Evolutionary conservation across 1,284 basidiomycete genomes (phyloP).

Genomic region (Pholiota adiposa): DNA sequence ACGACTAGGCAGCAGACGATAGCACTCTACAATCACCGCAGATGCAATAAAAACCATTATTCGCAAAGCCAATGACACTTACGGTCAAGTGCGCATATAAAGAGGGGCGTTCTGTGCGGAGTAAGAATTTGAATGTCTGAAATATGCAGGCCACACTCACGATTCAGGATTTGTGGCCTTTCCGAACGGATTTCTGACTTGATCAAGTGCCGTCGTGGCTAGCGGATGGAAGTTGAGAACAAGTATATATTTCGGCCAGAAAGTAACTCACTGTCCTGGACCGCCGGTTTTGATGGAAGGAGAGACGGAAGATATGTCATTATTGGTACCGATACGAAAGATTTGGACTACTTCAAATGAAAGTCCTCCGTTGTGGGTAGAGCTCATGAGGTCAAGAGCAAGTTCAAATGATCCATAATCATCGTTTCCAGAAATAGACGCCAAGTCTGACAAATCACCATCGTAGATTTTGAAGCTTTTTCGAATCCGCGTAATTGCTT

Average conservation of each 20-base stretch:
- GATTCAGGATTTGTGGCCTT: conserved; percentile 57
- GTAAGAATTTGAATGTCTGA: neutral
- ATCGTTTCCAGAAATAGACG: neutral
- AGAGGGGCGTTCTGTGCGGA: conserved; percentile 60
- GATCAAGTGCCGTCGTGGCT: conserved; percentile 53
- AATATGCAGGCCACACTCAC: conserved; percentile 38
- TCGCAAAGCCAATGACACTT: conserved; percentile 11
- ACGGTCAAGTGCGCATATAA: conserved; percentile 64
- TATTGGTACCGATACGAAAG: neutral
- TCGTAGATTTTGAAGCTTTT: conserved; percentile 6
- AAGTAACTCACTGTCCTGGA: conserved; percentile 51
- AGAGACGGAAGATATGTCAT: conserved; percentile 49
- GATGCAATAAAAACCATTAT: neutral
- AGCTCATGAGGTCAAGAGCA: neutral
- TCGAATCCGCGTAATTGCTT: neutral
- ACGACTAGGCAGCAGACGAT: conserved; percentile 70
- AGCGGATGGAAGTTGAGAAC: neutral
- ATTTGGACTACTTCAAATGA: neutral
- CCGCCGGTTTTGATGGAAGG: conserved; percentile 53
- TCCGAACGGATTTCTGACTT: conserved; percentile 48
- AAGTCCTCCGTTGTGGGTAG: neutral
- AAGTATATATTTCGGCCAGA: neutral
- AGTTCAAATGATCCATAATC: neutral
- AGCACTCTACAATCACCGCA: conserved; percentile 52
- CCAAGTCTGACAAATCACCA: neutral